Conservation (phyloP, 2,329 filamentous ascomycete genomes). For the Helicocarpus griseus region DNA sequence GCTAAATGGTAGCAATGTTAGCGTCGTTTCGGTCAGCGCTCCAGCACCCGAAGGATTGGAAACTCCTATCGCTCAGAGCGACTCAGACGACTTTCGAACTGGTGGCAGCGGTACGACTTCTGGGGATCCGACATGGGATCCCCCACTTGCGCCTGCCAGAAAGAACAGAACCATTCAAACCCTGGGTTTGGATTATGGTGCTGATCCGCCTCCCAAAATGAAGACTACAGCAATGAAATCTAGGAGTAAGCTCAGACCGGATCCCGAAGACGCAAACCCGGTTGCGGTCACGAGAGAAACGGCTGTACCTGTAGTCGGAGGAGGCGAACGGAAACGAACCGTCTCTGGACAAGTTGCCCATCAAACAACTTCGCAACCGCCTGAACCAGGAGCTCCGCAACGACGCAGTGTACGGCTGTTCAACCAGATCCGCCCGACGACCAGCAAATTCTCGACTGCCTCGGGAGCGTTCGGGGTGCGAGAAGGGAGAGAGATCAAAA, state of each 20-base stretch:
- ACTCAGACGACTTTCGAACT: slow-evolving; percentile 30
- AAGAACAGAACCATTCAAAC: slow-evolving; percentile 47
- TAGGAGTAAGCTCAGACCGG: slow-evolving; percentile 30
- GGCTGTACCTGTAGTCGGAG: slow-evolving; percentile 23
- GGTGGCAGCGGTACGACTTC: slow-evolving; percentile 18
- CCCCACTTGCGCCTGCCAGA: slow-evolving; percentile 34
- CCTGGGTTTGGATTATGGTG: slow-evolving; percentile 39
- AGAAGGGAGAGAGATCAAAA: slow-evolving; percentile 67
- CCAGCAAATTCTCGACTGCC: slow-evolving; percentile 52
- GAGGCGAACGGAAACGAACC: slow-evolving; percentile 70
- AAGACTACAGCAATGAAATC: slow-evolving; percentile 42
- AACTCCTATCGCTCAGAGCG: slow-evolving; percentile 49
- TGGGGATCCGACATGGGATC: slow-evolving; percentile 29
- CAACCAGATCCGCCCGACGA: slow-evolving; percentile 57
- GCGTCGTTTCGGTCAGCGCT: slow-evolving; percentile 26
- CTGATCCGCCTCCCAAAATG: slow-evolving; percentile 56
- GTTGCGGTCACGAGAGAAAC: slow-evolving; percentile 24
- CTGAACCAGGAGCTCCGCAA: slow-evolving; percentile 55
- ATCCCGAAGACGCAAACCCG: slow-evolving; percentile 30
- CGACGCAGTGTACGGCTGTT: slow-evolving; percentile 66
- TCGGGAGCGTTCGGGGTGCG: slow-evolving; percentile 48
- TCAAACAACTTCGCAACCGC: slow-evolving; percentile 43
- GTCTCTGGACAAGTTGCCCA: slow-evolving; percentile 66
- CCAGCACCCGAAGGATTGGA: slow-evolving; percentile 47
- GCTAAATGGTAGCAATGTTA: slow-evolving; percentile 37